These are phyloP conservation scores for Zopfochytrium polystomum DNA, from an alignment of 371 early-diverging fungal species.

Conservation along the genomic window DNA sequence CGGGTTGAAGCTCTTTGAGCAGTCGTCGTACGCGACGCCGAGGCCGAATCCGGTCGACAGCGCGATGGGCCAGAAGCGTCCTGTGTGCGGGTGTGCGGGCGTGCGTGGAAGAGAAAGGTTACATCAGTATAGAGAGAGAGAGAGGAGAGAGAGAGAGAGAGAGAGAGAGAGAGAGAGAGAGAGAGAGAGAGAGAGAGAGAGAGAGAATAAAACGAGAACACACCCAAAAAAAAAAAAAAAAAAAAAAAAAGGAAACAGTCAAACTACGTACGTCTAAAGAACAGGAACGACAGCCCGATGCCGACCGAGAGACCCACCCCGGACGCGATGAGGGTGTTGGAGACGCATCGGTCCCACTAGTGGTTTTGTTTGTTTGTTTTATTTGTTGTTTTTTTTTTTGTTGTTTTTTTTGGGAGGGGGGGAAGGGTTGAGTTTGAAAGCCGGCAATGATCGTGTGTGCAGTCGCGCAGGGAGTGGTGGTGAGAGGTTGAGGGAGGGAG, in stretches of 20 bases:
- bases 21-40: constrained; percentile 84
- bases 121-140: background rate
- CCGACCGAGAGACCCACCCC: constrained; percentile 86
- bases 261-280: constrained; percentile 79
- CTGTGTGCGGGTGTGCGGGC: constrained; percentile 37
- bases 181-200: too few relatives aligned
- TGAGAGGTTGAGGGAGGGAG: too few relatives aligned
- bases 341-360: constrained; percentile 85
- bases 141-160: too few relatives aligned
- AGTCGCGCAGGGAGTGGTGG: too few relatives aligned
- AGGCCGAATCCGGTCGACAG: constrained; percentile 82
- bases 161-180: too few relatives aligned
- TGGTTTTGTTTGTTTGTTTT: too few relatives aligned
- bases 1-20: constrained; percentile 38
- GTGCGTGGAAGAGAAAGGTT: background rate
- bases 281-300: constrained; percentile 79
- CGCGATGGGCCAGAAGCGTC: constrained; percentile 87
- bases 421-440: too few relatives aligned
- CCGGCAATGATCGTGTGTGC: too few relatives aligned
- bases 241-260: background rate
- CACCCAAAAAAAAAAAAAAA: too few relatives aligned
- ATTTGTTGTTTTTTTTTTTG: too few relatives aligned
- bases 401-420: too few relatives aligned
- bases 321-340: constrained; percentile 81
- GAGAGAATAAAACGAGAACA: too few relatives aligned